Percentiles rank a stretch among this genome's conserved stretches.
phyloP scores from a whole-genome alignment of 495 filamentous ascomycete species.

The Penicillium subrubescens region DNA sequence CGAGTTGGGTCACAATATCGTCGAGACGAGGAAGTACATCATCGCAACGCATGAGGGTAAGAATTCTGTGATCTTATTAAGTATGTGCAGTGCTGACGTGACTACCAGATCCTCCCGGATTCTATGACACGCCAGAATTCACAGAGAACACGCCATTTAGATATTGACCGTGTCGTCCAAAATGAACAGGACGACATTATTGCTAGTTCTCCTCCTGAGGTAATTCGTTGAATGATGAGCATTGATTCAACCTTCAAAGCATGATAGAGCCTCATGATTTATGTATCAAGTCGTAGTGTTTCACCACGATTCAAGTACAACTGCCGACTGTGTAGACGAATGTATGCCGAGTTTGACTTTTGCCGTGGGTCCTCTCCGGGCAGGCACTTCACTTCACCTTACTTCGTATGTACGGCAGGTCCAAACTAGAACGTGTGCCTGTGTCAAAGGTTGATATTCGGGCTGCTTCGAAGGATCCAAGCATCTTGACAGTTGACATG shows the following conservation, averaged over 20 bases:
- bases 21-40: constrained; percentile 59
- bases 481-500: not conserved
- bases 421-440: not conserved
- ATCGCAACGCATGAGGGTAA: constrained; percentile 51
- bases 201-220: not conserved
- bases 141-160: constrained; percentile 20
- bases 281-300: not conserved
- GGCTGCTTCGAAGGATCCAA: not conserved
- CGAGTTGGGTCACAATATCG: constrained; percentile 52
- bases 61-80: constrained; percentile 1
- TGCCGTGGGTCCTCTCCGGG: not conserved
- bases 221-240: not conserved
- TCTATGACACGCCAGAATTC: constrained; percentile 56
- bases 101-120: constrained; percentile 54
- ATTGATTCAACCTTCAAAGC: not conserved
- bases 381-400: no score
- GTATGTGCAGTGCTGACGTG: not conserved
- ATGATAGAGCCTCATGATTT: not conserved
- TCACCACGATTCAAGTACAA: not conserved
- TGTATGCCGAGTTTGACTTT: not conserved
- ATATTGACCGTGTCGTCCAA: not conserved
- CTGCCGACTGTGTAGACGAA: not conserved
- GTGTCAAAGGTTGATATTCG: not conserved
- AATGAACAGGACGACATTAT: not conserved
- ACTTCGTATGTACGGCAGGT: no score